Evolutionary conservation across 2,329 filamentous ascomycete species (phyloP).

Genomic region (Alternaria arborescens): DNA sequence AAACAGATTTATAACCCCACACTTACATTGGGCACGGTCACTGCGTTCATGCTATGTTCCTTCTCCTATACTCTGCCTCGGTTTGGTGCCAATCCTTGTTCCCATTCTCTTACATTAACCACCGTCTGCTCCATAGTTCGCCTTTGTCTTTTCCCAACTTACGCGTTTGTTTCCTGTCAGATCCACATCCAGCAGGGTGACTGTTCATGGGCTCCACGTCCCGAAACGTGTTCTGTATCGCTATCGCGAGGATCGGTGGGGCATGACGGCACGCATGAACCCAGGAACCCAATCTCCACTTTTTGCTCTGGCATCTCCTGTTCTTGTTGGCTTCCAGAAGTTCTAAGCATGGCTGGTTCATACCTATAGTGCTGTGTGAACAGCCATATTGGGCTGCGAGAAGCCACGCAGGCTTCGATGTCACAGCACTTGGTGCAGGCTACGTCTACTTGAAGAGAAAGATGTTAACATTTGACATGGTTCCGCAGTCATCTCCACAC

Average conservation of each 20-base stretch:
- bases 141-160: not conserved
- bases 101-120: not conserved
- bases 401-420: not conserved
- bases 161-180: slow-evolving; percentile 12
- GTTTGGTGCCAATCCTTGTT: not conserved
- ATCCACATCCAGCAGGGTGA: slow-evolving; percentile 2
- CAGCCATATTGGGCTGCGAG: not conserved
- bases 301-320: not conserved
- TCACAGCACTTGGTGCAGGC: not conserved
- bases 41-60: slow-evolving; percentile 13
- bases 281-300: not conserved
- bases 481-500: not conserved
- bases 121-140: not conserved
- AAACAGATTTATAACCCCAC: not conserved
- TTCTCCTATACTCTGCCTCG: slow-evolving; percentile 3
- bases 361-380: not conserved
- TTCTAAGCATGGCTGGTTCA: not conserved
- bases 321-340: not conserved
- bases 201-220: slow-evolving; percentile 1
- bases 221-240: slow-evolving; percentile 14
- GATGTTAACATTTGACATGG: not conserved
- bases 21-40: not conserved
- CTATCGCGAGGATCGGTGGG: slow-evolving; percentile 4
- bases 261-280: not conserved
- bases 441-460: not conserved